Conservation (phyloP, 139 green algal genomes). For the Coelastrella sp. region DNA sequence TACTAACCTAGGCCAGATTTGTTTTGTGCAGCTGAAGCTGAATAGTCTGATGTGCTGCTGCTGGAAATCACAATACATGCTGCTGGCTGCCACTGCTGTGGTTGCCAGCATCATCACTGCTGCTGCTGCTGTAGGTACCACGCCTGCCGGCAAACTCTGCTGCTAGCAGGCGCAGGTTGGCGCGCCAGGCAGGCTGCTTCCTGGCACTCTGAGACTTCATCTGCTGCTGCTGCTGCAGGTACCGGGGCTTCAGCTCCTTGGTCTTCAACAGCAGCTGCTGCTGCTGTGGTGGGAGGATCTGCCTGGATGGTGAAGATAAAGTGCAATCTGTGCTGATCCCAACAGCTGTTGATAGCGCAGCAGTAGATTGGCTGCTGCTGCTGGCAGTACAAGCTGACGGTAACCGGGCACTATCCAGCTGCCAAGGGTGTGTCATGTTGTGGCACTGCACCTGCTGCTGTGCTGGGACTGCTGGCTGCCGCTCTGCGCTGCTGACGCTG, state of each 20-base stretch:
- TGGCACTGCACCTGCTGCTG: background rate
- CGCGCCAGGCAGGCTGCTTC: constrained; percentile 1
- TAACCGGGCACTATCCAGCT: background rate
- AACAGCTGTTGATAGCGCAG: background rate
- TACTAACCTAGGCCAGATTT: too few species aligned
- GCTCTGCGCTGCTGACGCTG: background rate
- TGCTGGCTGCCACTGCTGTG: background rate
- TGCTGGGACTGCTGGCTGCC: background rate
- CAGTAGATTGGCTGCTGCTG: background rate
- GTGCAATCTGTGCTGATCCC: background rate
- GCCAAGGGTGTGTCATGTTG: background rate
- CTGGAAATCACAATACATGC: background rate
- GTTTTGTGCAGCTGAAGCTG: too few species aligned
- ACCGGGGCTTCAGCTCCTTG: background rate
- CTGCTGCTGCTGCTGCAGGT: constrained; percentile 17
- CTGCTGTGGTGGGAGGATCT: background rate
- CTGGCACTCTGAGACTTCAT: background rate
- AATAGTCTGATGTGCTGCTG: background rate
- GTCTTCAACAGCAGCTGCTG: background rate
- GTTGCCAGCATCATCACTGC: background rate
- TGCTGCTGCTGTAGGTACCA: background rate
- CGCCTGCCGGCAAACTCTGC: background rate
- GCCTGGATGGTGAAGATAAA: background rate
- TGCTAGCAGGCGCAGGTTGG: background rate
- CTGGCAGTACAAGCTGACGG: background rate